Base-by-base conservation (phyloP, 2,329 filamentous ascomycete genomes). In the Hymenoscyphus linearis region DNA sequence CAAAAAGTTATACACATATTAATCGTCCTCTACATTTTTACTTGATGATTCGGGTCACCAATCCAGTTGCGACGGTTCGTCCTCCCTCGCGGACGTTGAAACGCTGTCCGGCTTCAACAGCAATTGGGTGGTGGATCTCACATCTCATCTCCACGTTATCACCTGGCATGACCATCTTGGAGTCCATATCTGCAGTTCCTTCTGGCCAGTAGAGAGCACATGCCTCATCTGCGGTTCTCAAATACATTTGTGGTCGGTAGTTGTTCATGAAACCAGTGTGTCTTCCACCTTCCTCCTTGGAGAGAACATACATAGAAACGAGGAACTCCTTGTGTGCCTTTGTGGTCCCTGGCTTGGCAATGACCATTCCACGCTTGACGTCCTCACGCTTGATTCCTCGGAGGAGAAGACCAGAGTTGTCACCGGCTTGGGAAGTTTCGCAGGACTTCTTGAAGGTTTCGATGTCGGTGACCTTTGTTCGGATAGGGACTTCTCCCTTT, bases 401-500 rank as follows among this genome's bases (percentile, higher is more conserved):
- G 77, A 99, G 88, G 59, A 99, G 86, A 40, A 99, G 89, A 74
- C 95, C 95, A 27, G 95, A 97, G 87, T 98, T 99, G 80, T 99
- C 95, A 77, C 95, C 95, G 65, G 95, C 95, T 72, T 90, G 86
- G 62, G 93, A 96, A 80, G 96, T 91, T 62, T 97, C 93, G 78
- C 95, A 98, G 56, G 92, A 96, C 86, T 99, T 99, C 85, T 98
- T 97, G 85, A 99, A 99, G 68, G 93, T 99, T 83, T 99, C 95
- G 70, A 99, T 98, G 74, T 99, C 96, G 73, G 95, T 99, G 68
- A 99, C 93, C 84, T 97, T 98, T 78, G 95, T 98, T 87, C 96
- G 97, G 83, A 98, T 90, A 68, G 91, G 80, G 53, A 86, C 83
- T 61, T 79, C 78, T 69, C 88, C 86, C 82, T 95, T 96, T 75